phyloP scores from a whole-genome alignment of 1,139 yeast genomes.

The Blastobotrys arbuscula region DNA sequence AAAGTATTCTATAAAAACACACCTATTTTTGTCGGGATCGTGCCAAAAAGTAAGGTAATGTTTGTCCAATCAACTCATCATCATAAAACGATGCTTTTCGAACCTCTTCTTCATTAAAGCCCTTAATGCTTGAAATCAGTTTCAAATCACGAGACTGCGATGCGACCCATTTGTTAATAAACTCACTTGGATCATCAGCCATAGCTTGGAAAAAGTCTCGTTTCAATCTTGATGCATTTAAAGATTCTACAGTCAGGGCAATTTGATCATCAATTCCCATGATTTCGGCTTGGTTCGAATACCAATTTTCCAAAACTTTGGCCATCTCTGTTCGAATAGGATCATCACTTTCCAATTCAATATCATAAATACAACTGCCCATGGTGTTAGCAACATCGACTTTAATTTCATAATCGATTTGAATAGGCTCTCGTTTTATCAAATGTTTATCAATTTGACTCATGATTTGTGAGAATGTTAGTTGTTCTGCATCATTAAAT shows the following conservation, averaged over 20 bases:
- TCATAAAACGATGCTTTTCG: constrained; percentile 78
- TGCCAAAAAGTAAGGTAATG: constrained; percentile 54
- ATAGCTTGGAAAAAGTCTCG: constrained; percentile 70
- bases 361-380: constrained; percentile 76
- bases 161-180: constrained; percentile 65
- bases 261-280: constrained; percentile 56
- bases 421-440: constrained; percentile 72
- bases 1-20: no score
- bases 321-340: constrained; percentile 45
- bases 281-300: constrained; percentile 47
- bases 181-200: constrained; percentile 69
- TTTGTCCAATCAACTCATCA: constrained; percentile 69
- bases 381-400: constrained; percentile 72
- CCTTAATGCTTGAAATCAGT: constrained; percentile 78
- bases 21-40: constrained; percentile 3
- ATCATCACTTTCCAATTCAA: constrained; percentile 58
- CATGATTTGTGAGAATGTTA: constrained; percentile 67
- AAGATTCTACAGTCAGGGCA: constrained; percentile 55
- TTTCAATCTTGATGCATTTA: constrained; percentile 59
- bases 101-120: constrained; percentile 84
- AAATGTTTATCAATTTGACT: constrained; percentile 61
- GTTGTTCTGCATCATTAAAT: constrained; percentile 31
- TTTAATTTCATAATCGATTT: constrained; percentile 64
- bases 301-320: constrained; percentile 40
- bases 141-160: constrained; percentile 71